Evolutionary conservation across 495 filamentous ascomycete species (phyloP), one percentile per base, ranked within the genome.

Genomic region (Corynascus novoguineensis): DNA sequence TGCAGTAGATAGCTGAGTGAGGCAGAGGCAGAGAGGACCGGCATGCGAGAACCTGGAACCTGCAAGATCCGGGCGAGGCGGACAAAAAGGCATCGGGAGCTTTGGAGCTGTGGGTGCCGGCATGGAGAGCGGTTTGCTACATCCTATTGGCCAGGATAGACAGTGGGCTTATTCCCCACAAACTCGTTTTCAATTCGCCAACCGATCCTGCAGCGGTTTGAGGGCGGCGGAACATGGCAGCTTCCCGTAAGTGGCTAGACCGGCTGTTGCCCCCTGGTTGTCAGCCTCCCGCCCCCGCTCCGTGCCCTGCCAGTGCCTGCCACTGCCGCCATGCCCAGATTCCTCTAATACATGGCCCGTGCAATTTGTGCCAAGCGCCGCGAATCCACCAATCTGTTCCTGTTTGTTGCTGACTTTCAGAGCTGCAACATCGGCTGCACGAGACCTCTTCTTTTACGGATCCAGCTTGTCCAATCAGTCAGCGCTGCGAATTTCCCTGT

Each of bases 11-110:
- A 41, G n/a, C n/a, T n/a, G n/a, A n/a, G 53, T 59, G 63, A 60
- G 60, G 60, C 49, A 60, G 57, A 63, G 52, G 54, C 52, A 60
- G 56, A 49, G 28, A 14, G 24, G 50, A 42, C 52, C 22, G 57
- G 63, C 53, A 59, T 53, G 52, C 58, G 63, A 68, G 48, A 63
- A 68, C 64, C 64, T 64, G 59, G 48, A 63, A 68, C 64, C 64
- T 64, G 59, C 59, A 58, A 55, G 58, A 46, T 54, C 35, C 55
- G 60, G 55, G 57, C 63, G 64, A 68, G 67, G 63, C 60, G 61
- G 61, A 62, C 55, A 51, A 61, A 65, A 68, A 61, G 59, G 65
- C 61, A 54, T 53, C 55, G 54, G n/a, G 54, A 50, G 65, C 68
- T 62, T 59, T 69, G 64, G 38, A 48, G 45, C 47, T 57, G 63